These are phyloP conservation scores for Fraxinus americana DNA, from an alignment of 257 asterid genomes.

Conservation along the genomic window DNA sequence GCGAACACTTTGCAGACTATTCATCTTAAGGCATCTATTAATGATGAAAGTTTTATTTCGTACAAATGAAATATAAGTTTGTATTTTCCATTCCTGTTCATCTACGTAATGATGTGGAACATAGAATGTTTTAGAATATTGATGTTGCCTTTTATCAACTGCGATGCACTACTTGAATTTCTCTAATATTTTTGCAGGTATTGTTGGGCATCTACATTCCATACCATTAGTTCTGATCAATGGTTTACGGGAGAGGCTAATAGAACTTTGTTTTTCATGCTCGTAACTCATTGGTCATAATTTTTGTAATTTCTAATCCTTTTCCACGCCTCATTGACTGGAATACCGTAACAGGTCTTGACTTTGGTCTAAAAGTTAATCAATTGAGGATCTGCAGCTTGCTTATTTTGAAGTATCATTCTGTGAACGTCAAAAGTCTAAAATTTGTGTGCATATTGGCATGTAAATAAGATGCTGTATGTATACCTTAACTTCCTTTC, in stretches of 20 bases:
- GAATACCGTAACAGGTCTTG: not conserved
- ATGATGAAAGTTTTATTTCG: not conserved
- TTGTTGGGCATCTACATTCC: not conserved
- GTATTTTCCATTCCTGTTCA: not conserved
- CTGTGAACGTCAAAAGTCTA: not conserved
- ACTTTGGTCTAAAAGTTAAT: not conserved
- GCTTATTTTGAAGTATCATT: not conserved
- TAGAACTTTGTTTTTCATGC: not conserved
- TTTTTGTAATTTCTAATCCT: not conserved
- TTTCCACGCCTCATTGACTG: not conserved
- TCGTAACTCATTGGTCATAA: not conserved
- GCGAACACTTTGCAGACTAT: not conserved
- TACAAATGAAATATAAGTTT: no score
- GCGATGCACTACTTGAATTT: not conserved
- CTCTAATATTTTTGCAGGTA: not conserved
- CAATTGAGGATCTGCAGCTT: not conserved
- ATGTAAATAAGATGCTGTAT: no score
- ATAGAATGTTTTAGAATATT: no score
- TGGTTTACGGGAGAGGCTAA: not conserved
- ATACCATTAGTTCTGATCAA: not conserved
- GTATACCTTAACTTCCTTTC: no score
- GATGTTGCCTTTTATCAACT: not conserved
- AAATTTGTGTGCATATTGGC: no score
- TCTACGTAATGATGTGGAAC: not conserved
- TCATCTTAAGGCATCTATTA: not conserved